Conservation (phyloP, 2,329 filamentous ascomycete species). For the Fusarium kyushuense region DNA sequence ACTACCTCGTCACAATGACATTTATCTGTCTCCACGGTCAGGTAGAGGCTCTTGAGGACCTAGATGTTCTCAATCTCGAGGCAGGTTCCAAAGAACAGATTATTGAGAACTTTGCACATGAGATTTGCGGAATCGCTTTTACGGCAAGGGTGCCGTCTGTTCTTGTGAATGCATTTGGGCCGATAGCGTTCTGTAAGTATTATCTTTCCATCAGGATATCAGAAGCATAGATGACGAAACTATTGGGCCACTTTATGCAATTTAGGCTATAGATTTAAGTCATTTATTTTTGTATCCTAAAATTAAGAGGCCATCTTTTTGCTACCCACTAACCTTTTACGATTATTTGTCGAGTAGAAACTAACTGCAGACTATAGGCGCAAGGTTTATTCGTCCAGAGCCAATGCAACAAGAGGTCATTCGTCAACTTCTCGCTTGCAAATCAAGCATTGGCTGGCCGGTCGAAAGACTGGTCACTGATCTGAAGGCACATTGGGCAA, state of each 20-base stretch:
- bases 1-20: conserved; percentile 54
- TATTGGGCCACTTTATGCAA: too few species aligned
- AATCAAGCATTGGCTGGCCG: conserved; percentile 55
- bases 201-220: too few species aligned
- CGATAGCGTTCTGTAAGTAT: conserved; percentile 59
- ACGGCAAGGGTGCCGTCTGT: conserved; percentile 58
- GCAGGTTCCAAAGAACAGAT: conserved; percentile 36
- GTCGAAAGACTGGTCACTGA: conserved; percentile 52
- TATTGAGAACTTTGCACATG: conserved; percentile 52
- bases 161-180: conserved; percentile 62
- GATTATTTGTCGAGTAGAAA: not conserved
- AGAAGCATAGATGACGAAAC: too few species aligned
- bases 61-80: conserved; percentile 3
- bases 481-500: conserved; percentile 48
- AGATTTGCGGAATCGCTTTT: conserved; percentile 60
- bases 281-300: too few species aligned
- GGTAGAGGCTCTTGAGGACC: conserved; percentile 8
- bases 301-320: too few species aligned
- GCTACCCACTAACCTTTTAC: too few species aligned
- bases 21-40: conserved; percentile 46
- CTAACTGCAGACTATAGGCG: conserved; percentile 42
- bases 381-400: conserved; percentile 48
- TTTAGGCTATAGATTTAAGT: too few species aligned
- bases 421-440: conserved; percentile 51
- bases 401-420: conserved; percentile 50